Conservation (phyloP, 345 rosid genomes). For the Arabidopsis suecica region DNA sequence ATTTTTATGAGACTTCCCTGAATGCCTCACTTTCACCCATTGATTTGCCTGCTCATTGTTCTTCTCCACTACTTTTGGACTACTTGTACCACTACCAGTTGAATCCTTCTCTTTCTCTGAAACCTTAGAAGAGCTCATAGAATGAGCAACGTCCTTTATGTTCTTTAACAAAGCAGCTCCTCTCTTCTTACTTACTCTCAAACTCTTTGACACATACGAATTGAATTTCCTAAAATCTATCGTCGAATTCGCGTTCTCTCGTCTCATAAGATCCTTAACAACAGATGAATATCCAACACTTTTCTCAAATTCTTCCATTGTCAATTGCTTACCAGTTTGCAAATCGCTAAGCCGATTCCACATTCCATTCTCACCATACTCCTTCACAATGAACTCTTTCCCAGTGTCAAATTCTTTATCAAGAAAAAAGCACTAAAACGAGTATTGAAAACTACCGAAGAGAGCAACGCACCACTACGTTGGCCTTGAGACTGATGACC, state of each 20-base stretch:
- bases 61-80: slow-evolving; percentile 42
- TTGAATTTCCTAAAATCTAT: slow-evolving; percentile 52
- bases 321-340: slow-evolving; percentile 89
- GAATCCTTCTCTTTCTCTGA: slow-evolving; percentile 59
- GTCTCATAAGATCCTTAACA: slow-evolving; percentile 84
- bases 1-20: slow-evolving; percentile 79
- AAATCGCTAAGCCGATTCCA: slow-evolving; percentile 94
- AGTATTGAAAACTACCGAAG: slow-evolving; percentile 47
- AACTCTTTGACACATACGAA: slow-evolving; percentile 70
- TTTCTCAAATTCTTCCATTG: slow-evolving; percentile 91
- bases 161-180: slow-evolving; percentile 86
- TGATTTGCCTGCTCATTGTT: slow-evolving; percentile 52
- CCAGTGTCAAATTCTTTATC: slow-evolving; percentile 91
- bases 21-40: slow-evolving; percentile 86
- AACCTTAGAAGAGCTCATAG: slow-evolving; percentile 56
- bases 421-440: slow-evolving; percentile 71
- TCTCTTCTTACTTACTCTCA: slow-evolving; percentile 75
- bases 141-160: slow-evolving; percentile 78
- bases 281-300: slow-evolving; percentile 80
- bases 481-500: slow-evolving; percentile 24
- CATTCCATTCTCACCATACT: slow-evolving; percentile 72
- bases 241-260: slow-evolving; percentile 48
- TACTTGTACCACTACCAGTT: slow-evolving; percentile 17
- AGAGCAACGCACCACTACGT: slow-evolving; percentile 33
- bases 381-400: slow-evolving; percentile 83